A percentile compares a stretch with the other conserved stretches of the same genome.
phyloP scores from a whole-genome alignment of 345 rosid genomes.

The Turritis glabra region DNA sequence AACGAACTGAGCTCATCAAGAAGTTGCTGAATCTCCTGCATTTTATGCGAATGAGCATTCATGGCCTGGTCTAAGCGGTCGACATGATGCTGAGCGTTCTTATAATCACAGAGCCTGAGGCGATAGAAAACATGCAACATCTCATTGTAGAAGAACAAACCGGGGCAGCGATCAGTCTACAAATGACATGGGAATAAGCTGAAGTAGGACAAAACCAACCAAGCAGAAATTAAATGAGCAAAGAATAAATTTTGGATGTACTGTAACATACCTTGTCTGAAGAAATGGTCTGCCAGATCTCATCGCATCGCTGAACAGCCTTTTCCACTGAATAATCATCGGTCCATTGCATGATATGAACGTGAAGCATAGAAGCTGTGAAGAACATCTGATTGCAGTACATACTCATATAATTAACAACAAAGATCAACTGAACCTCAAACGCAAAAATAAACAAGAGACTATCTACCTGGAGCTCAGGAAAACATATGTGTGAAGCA shows the following conservation, averaged over 20 bases:
- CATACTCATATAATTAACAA: not conserved
- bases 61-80: conserved; percentile 86
- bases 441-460: not conserved
- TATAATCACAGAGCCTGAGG: conserved; percentile 83
- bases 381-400: conserved; percentile 73
- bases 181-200: conserved; percentile 20
- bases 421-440: not conserved
- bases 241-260: not conserved
- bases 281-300: conserved; percentile 69
- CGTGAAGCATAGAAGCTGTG: conserved; percentile 79
- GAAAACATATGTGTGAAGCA: conserved; percentile 64
- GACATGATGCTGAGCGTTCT: conserved; percentile 81
- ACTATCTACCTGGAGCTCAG: conserved; percentile 80
- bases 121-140: conserved; percentile 84
- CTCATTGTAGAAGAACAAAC: conserved; percentile 91
- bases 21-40: conserved; percentile 52
- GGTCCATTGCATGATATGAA: conserved; percentile 90
- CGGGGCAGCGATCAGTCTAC: conserved; percentile 68
- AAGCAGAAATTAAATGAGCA: conserved; percentile 7
- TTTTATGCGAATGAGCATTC: conserved; percentile 69
- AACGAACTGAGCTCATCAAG: conserved; percentile 64
- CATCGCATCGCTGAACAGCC: conserved; percentile 68
- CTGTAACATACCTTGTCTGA: conserved; percentile 60
- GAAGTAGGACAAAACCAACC: not conserved
- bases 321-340: conserved; percentile 67